phyloP scores from a whole-genome alignment of 768 basidiomycete genomes.

The Hypsizygus marmoreus region DNA sequence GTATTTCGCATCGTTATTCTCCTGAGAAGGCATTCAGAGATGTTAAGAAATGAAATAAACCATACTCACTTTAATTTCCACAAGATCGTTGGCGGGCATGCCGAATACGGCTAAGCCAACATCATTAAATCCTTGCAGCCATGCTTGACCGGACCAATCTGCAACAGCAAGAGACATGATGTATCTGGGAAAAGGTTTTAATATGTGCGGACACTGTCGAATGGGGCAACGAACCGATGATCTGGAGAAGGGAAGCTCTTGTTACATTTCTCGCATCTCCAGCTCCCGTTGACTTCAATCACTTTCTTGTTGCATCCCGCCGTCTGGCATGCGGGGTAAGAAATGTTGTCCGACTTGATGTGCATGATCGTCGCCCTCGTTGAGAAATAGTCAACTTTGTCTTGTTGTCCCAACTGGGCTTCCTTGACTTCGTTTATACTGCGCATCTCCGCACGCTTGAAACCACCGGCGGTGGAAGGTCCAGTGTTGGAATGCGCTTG shows the following conservation, averaged over 20 bases:
- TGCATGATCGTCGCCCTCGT: slow-evolving; percentile 84
- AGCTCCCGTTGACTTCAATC: slow-evolving; percentile 61
- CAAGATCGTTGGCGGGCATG: slow-evolving; percentile 76
- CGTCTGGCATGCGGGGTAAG: slow-evolving; percentile 87
- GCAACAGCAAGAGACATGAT: slow-evolving; percentile 84
- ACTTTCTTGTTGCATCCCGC: slow-evolving; percentile 91
- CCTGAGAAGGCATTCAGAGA: slow-evolving; percentile 36
- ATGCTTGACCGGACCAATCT: slow-evolving; percentile 88
- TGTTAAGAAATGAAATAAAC: slow-evolving; percentile 2
- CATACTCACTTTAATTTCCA: slow-evolving; percentile 64
- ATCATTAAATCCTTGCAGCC: slow-evolving; percentile 97
- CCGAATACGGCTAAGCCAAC: slow-evolving; percentile 77
- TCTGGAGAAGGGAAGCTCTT: slow-evolving; percentile 69
- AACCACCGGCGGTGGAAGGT: slow-evolving; percentile 38
- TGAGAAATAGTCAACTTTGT: slow-evolving; percentile 81
- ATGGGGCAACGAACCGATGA: slow-evolving; percentile 61
- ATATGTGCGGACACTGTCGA: background rate
- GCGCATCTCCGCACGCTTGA: slow-evolving; percentile 74
- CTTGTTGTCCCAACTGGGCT: slow-evolving; percentile 70
- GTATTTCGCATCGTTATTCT: slow-evolving; percentile 60
- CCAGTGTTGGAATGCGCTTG: slow-evolving; percentile 62
- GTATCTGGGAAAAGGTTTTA: slow-evolving; percentile 46
- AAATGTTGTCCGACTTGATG: slow-evolving; percentile 78
- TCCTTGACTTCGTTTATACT: slow-evolving; percentile 80
- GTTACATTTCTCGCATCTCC: slow-evolving; percentile 94